Evolutionary conservation across 768 basidiomycete species (phyloP).

Genomic region (Trametes maxima): DNA sequence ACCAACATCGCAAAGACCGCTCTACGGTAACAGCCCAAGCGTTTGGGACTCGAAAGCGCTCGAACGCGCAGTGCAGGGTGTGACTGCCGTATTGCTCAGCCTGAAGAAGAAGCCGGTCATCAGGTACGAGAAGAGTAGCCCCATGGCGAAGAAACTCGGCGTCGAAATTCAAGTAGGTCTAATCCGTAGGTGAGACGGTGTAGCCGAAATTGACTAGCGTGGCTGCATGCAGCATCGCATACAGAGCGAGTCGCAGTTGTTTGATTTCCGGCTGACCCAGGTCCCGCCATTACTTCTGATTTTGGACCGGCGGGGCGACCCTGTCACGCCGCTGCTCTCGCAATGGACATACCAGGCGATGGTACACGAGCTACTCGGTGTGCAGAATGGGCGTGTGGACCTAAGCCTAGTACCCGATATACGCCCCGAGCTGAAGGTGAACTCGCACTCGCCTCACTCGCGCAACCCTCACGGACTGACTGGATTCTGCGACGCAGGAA

Average conservation of each 20-base stretch:
- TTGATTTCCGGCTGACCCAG: slow-evolving; percentile 90
- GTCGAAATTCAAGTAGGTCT: slow-evolving; percentile 75
- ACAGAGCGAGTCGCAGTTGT: slow-evolving; percentile 78
- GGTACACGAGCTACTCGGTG: slow-evolving; percentile 95
- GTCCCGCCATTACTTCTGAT: slow-evolving; percentile 88
- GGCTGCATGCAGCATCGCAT: slow-evolving; percentile 63
- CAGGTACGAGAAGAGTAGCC: slow-evolving; percentile 91
- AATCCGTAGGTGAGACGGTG: neutral
- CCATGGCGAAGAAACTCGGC: slow-evolving; percentile 89
- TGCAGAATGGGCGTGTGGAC: slow-evolving; percentile 92
- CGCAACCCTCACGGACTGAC: neutral
- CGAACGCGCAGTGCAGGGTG: slow-evolving; percentile 75
- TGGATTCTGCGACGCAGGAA: slow-evolving; percentile 55
- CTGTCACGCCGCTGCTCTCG: slow-evolving; percentile 91
- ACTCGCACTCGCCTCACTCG: slow-evolving; percentile 28
- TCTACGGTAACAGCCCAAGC: slow-evolving; percentile 74
- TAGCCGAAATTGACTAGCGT: slow-evolving; percentile 8
- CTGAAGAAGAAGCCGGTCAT: slow-evolving; percentile 96
- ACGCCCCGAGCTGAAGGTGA: slow-evolving; percentile 78
- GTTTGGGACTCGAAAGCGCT: slow-evolving; percentile 77
- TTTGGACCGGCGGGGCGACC: slow-evolving; percentile 94
- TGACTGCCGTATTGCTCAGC: slow-evolving; percentile 86
- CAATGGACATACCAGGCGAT: slow-evolving; percentile 99
- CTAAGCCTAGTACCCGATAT: slow-evolving; percentile 84
- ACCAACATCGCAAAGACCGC: slow-evolving; percentile 60